phyloP scores from a whole-genome alignment of 768 basidiomycete genomes.

The Podaxis sp. region DNA sequence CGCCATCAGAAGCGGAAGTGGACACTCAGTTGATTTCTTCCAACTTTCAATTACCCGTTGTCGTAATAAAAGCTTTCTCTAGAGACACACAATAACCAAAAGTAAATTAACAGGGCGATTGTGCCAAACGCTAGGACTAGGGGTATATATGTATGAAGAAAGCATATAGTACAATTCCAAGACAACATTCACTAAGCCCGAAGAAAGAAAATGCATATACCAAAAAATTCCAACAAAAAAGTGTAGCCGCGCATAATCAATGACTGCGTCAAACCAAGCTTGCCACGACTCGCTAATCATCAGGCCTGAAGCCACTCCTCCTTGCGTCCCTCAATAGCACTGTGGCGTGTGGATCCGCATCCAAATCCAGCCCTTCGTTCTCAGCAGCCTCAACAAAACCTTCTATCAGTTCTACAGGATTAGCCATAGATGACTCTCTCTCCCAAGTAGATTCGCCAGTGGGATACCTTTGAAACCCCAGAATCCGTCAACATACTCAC shows the following conservation, averaged over 20 bases:
- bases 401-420: slow-evolving; percentile 28
- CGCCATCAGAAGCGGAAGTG: no score
- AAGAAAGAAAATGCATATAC: background rate
- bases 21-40: no score
- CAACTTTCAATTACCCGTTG: no score
- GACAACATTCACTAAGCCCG: background rate
- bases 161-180: background rate
- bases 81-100: no score
- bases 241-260: background rate
- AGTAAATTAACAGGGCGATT: no score
- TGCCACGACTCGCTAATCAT: background rate
- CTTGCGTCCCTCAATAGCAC: slow-evolving; percentile 32
- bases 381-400: slow-evolving; percentile 26
- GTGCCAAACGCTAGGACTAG: background rate
- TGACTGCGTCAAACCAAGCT: background rate
- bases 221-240: slow-evolving; percentile 7
- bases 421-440: slow-evolving; percentile 27
- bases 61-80: no score
- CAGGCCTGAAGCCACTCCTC: slow-evolving; percentile 22
- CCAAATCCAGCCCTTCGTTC: slow-evolving; percentile 26
- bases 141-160: background rate
- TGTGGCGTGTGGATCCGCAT: slow-evolving; percentile 21
- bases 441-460: slow-evolving; percentile 36
- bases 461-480: slow-evolving; percentile 26
- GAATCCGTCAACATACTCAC: background rate